Percentiles rank a stretch among this genome's conserved stretches.
phyloP scores from a whole-genome alignment of 495 filamentous ascomycete species.

The Diplogelasinospora grovesii region DNA sequence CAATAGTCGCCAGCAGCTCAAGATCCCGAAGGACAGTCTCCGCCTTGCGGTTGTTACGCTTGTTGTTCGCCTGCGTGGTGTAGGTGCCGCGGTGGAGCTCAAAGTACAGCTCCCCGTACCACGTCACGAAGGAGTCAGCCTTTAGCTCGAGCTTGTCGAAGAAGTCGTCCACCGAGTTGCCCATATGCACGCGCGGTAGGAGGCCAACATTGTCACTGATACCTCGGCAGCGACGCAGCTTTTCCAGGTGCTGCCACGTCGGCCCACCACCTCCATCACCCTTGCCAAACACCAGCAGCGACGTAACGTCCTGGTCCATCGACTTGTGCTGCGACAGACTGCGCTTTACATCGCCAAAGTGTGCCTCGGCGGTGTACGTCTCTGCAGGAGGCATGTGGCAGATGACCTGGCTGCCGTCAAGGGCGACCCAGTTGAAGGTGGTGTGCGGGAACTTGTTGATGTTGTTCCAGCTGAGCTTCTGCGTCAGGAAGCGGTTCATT shows the following conservation, averaged over 20 bases:
- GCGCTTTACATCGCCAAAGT: constrained; percentile 92
- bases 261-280: constrained; percentile 95
- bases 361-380: constrained; percentile 89
- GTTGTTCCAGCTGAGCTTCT: constrained; percentile 91
- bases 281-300: constrained; percentile 88
- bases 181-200: constrained; percentile 83
- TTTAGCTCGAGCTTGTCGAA: constrained; percentile 74
- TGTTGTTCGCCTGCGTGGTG: constrained; percentile 96
- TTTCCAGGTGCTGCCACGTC: constrained; percentile 89
- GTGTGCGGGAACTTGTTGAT: constrained; percentile 99
- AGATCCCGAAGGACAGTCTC: constrained; percentile 81
- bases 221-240: constrained; percentile 88
- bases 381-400: constrained; percentile 95
- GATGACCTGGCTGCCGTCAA: constrained; percentile 92
- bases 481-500: constrained; percentile 94
- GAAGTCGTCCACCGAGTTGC: constrained; percentile 92
- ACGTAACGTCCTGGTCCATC: constrained; percentile 81
- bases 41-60: constrained; percentile 80
- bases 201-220: constrained; percentile 81
- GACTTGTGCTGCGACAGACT: constrained; percentile 93
- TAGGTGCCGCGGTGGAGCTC: constrained; percentile 95
- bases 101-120: constrained; percentile 98
- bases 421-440: constrained; percentile 94
- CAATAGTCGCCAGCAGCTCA: constrained; percentile 81
- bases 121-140: constrained; percentile 79